These are phyloP conservation scores for Elaeis guineensis DNA, from an alignment of 176 grass and related monocot species.

Conservation along the genomic window DNA sequence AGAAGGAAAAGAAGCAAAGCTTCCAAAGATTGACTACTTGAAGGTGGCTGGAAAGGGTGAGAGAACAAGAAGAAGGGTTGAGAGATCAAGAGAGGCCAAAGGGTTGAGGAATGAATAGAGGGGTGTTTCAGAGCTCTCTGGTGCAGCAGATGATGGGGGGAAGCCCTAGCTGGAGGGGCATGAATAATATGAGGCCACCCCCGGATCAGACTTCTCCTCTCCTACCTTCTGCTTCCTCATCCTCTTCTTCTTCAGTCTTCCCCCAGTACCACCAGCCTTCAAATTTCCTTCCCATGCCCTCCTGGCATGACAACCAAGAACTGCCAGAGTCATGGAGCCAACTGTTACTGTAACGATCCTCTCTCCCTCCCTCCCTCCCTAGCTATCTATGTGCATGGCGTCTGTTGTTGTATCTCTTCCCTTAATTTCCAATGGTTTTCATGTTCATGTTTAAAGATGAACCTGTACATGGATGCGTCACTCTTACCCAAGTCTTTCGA, in stretches of 20 bases:
- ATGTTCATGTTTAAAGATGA: too few species aligned
- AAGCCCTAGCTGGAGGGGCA: slow-evolving; percentile 17
- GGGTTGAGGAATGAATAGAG: slow-evolving; percentile 40
- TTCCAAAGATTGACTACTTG: slow-evolving; percentile 31
- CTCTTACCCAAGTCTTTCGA: too few species aligned
- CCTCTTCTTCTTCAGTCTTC: slow-evolving; percentile 51
- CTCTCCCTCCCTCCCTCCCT: background rate
- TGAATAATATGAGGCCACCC: slow-evolving; percentile 39
- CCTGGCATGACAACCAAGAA: slow-evolving; percentile 30
- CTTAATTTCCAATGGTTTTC: too few species aligned
- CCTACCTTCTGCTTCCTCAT: slow-evolving; percentile 49
- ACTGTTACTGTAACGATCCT: slow-evolving; percentile 51
- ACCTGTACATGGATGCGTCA: too few species aligned
- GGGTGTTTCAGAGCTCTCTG: slow-evolving; percentile 55
- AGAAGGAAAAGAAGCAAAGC: background rate
- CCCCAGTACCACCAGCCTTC: slow-evolving; percentile 18
- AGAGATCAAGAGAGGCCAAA: background rate
- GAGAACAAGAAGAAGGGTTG: slow-evolving; percentile 29
- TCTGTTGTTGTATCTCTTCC: too few species aligned
- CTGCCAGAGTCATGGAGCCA: slow-evolving; percentile 76
- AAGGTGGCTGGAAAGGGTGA: slow-evolving; percentile 1
- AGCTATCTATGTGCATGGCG: too few species aligned
- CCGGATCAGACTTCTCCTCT: slow-evolving; percentile 30
- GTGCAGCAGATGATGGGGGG: slow-evolving; percentile 62
- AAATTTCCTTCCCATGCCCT: background rate